These are phyloP conservation scores for Oropetium thomaeum DNA, from an alignment of 176 grass and related monocot genomes.

Conservation along the genomic window DNA sequence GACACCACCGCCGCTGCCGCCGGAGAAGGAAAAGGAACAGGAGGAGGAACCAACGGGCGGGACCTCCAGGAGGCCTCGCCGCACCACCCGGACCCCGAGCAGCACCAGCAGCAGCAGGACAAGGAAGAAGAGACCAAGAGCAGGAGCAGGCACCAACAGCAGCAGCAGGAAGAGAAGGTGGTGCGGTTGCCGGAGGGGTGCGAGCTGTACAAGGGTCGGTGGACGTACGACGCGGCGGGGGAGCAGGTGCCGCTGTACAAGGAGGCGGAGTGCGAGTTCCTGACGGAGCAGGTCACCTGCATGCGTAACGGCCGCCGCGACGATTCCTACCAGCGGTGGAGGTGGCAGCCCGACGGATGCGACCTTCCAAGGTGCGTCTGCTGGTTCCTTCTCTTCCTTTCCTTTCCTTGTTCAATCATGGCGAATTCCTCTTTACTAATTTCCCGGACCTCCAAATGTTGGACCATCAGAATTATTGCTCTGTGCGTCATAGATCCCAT, in stretches of 20 bases:
- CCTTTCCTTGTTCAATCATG: too few relatives aligned
- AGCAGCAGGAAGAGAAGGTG: neutral
- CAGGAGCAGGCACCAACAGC: neutral
- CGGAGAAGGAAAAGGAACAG: neutral
- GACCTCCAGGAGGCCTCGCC: neutral
- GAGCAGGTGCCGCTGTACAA: slow-evolving; percentile 57
- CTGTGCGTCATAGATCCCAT: too few relatives aligned
- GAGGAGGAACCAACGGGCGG: neutral
- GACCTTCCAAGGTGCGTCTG: slow-evolving; percentile 54
- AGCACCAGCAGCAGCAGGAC: neutral
- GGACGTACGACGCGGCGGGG: slow-evolving; percentile 61
- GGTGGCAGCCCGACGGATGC: slow-evolving; percentile 81
- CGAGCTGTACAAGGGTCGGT: slow-evolving; percentile 61
- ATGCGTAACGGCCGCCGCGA: slow-evolving; percentile 90
- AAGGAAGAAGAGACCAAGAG: neutral
- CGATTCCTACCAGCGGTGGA: slow-evolving; percentile 85
- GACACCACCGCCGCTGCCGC: too few relatives aligned
- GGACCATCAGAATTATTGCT: too few relatives aligned
- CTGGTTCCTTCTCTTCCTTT: too few relatives aligned
- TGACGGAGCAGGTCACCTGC: slow-evolving; percentile 98
- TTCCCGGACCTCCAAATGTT: too few relatives aligned
- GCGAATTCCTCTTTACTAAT: too few relatives aligned
- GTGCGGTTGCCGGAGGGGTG: slow-evolving; percentile 32
- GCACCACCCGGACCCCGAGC: neutral
- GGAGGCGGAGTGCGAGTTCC: slow-evolving; percentile 78